These are phyloP conservation scores for Nemania sp. DNA, from an alignment of 2,329 filamentous ascomycete species.

Conservation along the genomic window DNA sequence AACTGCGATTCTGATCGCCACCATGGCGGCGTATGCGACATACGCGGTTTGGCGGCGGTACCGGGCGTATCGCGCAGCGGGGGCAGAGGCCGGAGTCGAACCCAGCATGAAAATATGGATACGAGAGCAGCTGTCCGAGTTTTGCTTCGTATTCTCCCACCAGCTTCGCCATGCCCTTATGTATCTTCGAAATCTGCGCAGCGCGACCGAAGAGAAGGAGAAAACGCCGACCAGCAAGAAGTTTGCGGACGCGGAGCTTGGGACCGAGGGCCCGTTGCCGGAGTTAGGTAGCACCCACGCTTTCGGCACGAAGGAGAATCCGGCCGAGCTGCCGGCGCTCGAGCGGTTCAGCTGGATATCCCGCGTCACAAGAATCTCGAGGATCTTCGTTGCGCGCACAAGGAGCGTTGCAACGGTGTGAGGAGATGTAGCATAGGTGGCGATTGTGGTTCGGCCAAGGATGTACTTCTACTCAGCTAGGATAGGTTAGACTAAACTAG, in stretches of 20 bases:
- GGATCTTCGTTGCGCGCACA: constrained; percentile 22
- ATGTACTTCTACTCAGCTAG: no score
- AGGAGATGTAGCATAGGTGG: no score
- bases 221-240: background rate
- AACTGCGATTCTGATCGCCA: constrained; percentile 25
- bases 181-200: no score
- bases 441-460: no score
- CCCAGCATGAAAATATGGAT: no score
- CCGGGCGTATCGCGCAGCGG: constrained; percentile 27
- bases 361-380: constrained; percentile 30
- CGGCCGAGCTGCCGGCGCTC: constrained; percentile 30
- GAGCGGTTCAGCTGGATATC: constrained; percentile 32
- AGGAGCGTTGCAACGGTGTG: no score
- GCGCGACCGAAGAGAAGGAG: background rate
- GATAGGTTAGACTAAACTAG: no score
- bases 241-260: constrained; percentile 32
- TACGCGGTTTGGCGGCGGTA: constrained; percentile 27
- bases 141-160: no score
- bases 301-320: constrained; percentile 33
- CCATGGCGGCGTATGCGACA: constrained; percentile 23
- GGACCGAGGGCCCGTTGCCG: constrained; percentile 31
- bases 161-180: no score
- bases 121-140: no score
- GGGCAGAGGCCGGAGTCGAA: no score
- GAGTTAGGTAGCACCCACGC: constrained; percentile 28